Evolutionary conservation across 2,329 filamentous ascomycete species (phyloP).

Genomic region (Neonectria sp.): DNA sequence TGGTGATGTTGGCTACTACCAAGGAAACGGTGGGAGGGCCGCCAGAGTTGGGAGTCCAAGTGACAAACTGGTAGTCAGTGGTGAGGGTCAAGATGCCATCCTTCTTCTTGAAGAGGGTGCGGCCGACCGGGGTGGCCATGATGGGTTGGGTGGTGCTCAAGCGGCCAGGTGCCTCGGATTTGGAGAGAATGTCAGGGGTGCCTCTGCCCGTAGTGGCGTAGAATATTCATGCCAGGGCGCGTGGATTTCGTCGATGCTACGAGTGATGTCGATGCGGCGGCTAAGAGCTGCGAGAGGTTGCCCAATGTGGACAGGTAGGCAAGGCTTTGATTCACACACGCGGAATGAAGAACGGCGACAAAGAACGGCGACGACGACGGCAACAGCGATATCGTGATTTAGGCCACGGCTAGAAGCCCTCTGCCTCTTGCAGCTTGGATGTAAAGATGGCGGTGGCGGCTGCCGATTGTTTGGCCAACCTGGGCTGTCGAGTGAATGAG

Average conservation of each 20-base stretch:
- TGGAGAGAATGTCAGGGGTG: slow-evolving; percentile 8
- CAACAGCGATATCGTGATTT: slow-evolving; percentile 6
- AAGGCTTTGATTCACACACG: slow-evolving; percentile 21
- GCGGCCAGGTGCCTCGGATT: not conserved
- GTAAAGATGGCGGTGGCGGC: not conserved
- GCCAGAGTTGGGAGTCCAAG: slow-evolving; percentile 82
- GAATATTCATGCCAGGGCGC: slow-evolving; percentile 22
- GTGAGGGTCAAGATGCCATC: slow-evolving; percentile 87
- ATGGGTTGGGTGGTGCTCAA: slow-evolving; percentile 15
- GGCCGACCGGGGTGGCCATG: slow-evolving; percentile 75
- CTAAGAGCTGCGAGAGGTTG: not conserved
- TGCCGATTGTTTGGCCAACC: not conserved
- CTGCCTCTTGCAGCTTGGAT: not conserved
- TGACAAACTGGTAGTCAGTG: slow-evolving; percentile 79
- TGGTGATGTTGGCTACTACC: slow-evolving; percentile 83
- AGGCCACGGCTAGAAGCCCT: not conserved
- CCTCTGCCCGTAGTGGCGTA: slow-evolving; percentile 18
- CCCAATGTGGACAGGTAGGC: not conserved
- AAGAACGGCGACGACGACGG: not conserved
- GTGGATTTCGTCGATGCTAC: slow-evolving; percentile 10
- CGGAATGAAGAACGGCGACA: slow-evolving; percentile 6
- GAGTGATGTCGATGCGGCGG: not conserved
- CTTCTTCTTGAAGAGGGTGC: slow-evolving; percentile 93
- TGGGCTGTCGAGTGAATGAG: not conserved
- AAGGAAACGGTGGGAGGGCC: slow-evolving; percentile 79